These are phyloP conservation scores for Ophiosphaerella narmari DNA, from an alignment of 2,329 filamentous ascomycete genomes.

Conservation along the genomic window DNA sequence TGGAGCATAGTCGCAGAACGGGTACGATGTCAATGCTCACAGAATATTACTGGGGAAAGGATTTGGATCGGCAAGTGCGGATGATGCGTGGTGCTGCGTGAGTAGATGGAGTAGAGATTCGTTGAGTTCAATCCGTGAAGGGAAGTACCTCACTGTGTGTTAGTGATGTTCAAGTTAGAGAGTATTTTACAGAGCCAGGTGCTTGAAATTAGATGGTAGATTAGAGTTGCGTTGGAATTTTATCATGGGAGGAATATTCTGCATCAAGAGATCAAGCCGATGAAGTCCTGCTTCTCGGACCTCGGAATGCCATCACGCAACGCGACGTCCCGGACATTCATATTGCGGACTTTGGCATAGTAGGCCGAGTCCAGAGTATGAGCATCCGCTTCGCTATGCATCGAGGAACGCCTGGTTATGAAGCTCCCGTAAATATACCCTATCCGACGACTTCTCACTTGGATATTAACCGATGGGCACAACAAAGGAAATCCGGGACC, in stretches of 20 bases:
- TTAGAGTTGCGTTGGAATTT: slow-evolving; percentile 16
- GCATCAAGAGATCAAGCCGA: slow-evolving; percentile 21
- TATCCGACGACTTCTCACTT: too few relatives aligned
- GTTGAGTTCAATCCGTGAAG: too few relatives aligned
- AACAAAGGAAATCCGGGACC: slow-evolving; percentile 16
- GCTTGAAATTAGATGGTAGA: slow-evolving; percentile 17
- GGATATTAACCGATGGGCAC: not conserved
- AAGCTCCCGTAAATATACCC: slow-evolving; percentile 9
- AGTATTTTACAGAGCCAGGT: slow-evolving; percentile 18
- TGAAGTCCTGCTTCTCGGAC: slow-evolving; percentile 11
- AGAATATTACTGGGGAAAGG: slow-evolving; percentile 17
- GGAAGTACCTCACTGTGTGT: too few relatives aligned
- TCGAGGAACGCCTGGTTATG: slow-evolving; percentile 15
- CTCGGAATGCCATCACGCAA: slow-evolving; percentile 12
- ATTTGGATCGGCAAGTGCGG: slow-evolving; percentile 12
- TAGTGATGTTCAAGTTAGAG: not conserved
- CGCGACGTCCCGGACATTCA: slow-evolving; percentile 10
- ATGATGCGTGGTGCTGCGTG: slow-evolving; percentile 15
- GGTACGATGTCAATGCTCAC: slow-evolving; percentile 11
- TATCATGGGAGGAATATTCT: slow-evolving; percentile 16
- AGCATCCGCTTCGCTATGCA: slow-evolving; percentile 8
- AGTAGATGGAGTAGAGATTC: not conserved
- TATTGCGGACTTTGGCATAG: slow-evolving; percentile 20
- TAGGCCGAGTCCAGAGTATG: slow-evolving; percentile 10
- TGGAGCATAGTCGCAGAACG: slow-evolving; percentile 12